Evolutionary conservation across 148 eudicot species (phyloP).

Genomic region (Bassia scoparia): DNA sequence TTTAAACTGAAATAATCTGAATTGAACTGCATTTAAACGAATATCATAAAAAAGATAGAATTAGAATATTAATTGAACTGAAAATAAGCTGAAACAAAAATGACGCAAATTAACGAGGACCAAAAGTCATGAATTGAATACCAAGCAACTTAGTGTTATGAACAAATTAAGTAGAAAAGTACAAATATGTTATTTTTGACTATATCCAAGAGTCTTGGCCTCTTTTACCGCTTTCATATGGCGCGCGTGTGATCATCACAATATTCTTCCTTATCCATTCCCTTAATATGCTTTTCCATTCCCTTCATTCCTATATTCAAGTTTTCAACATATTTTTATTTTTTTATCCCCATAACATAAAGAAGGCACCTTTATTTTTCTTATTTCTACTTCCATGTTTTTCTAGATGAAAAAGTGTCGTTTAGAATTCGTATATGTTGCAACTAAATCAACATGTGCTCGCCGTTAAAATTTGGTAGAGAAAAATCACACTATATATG

Average conservation of each 20-base stretch:
- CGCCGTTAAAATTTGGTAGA: no score
- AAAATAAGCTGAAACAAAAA: no score
- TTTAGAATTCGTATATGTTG: background rate
- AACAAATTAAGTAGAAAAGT: background rate
- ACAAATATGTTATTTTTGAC: constrained; percentile 8
- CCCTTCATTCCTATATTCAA: background rate
- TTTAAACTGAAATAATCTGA: no score
- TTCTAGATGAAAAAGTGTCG: background rate
- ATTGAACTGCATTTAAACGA: no score
- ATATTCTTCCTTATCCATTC: constrained; percentile 5
- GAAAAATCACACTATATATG: no score
- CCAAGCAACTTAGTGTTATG: background rate
- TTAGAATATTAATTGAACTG: no score
- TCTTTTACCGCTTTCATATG: constrained; percentile 15
- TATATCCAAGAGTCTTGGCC: background rate
- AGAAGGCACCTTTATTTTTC: background rate
- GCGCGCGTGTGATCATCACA: constrained; percentile 21
- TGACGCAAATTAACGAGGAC: no score
- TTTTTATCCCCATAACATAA: no score
- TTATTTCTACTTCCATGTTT: constrained; percentile 7
- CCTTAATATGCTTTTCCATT: constrained; percentile 8
- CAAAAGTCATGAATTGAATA: background rate
- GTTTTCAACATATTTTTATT: no score
- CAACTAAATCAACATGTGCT: no score
- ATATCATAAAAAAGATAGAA: no score